Evolutionary conservation across 768 basidiomycete genomes (phyloP), one percentile per base, ranked within the genome.

Genomic region (Boletus reticulatus): DNA sequence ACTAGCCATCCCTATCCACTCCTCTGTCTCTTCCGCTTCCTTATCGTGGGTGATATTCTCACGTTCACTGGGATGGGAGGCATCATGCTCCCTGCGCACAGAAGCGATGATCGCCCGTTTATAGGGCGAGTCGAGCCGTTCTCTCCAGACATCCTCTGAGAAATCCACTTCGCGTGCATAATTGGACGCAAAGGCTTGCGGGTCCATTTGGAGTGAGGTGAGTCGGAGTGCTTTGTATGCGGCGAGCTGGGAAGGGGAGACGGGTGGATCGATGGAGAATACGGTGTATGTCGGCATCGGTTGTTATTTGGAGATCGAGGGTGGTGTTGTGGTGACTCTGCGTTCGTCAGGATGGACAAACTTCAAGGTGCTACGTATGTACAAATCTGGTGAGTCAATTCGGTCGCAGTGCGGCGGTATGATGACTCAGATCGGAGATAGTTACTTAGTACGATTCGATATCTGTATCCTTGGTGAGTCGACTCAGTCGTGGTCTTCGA

Each of bases 231-330:
- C 6, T 48, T 58, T 68, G 44, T 56, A 70, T 13, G 53, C 48
- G 8, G 46, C 46, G 39, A 79, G 49, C 24, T 72, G 70, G 32
- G 56, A 51, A 27, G 60, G 31, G n/a, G 68, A 53, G 34, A 48
- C 4, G 17, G 53, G 57, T 7, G 41, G 32, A 24, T 62, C 16
- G 38, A 67, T 39, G 27, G 69, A 45, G 14, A 62, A 61, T 48
- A 63, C 6, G 17, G 17, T 57, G 50, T 64, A 61, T 29, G 53
- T 62, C 5, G 51, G 22, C 59, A 52, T 50, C 16, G 10, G 38
- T 39, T 20, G 19, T 29, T 39, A 27, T 36, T 36, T 16, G 12
- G 36, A 12, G 36, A 37, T 37, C 1, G 29, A 37, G 36, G 36
- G 16, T 1, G 36, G 0, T 32, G 4, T 19, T 12, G 13, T 7